Evolutionary conservation across 371 early-diverging fungal species (phyloP), one percentile per base, ranked within the genome.

Genomic region (Umbelopsis sp.): DNA sequence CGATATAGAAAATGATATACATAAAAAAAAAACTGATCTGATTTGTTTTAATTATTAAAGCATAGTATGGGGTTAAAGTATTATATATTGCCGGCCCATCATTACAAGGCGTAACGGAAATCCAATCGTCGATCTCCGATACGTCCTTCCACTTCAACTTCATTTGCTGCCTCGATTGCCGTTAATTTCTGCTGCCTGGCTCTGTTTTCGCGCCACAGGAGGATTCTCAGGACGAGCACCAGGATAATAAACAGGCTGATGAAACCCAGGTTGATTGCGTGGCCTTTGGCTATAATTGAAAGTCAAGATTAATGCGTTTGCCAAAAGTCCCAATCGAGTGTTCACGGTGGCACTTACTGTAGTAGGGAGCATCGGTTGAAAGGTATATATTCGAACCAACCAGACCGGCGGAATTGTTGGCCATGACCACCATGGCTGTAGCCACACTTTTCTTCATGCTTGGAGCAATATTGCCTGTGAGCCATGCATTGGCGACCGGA

Each of bases 361-460:
- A 82, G 29, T 77, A 65, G 22, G 82, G 82, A 4, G 82, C 78
- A 71, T 82, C 82, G n/a, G 80, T 78, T n/a, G 72, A 66, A 18
- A 78, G 69, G 57, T 82, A 82, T 25, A 82, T 80, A 69, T 82
- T 82, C 3, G 80, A 78, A 10, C 82, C 82, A 12, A 82, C 37
- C 20, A 82, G 63, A 6, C 57, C 82, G 22, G 82, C 78, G 2
- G 82, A 70, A 62, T 82, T 82, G 52, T 82, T 82, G 4, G 82
- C 82, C 16, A 74, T 75, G 2, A 82, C 82, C 16, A 79, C 82
- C 82, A 82, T 82, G 4, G 82, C 82, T 20, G 82, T 80, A 5
- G 80, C 82, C 8, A 82, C 79, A 51, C 82, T 76, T 20, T 80
- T 76, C 57, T 82, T 82, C 82, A 80, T 82, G 4, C 80, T 76